Evolutionary conservation across 345 rosid species (phyloP).

Genomic region (Arabidopsis thaliana): TAIR10.1 NC_003070.9:361001-361500

Average conservation of each 20-base stretch:
- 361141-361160: slow-evolving; percentile 51
- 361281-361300: slow-evolving; percentile 59
- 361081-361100: slow-evolving; percentile 68
- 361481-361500: slow-evolving; percentile 62
- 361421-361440: slow-evolving; percentile 64
- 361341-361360: slow-evolving; percentile 58
- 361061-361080: slow-evolving; percentile 70
- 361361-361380: slow-evolving; percentile 62
- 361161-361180: slow-evolving; percentile 66
- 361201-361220: slow-evolving; percentile 57
- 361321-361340: slow-evolving; percentile 64
- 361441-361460: slow-evolving; percentile 63
- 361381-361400: slow-evolving; percentile 61
- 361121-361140: slow-evolving; percentile 54
- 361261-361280: slow-evolving; percentile 57
- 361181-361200: slow-evolving; percentile 57
- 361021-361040: slow-evolving; percentile 62
- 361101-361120: slow-evolving; percentile 64
- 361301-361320: slow-evolving; percentile 53
- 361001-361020: slow-evolving; percentile 58
- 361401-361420: slow-evolving; percentile 54
- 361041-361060: slow-evolving; percentile 55
- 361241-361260: slow-evolving; percentile 61
- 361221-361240: slow-evolving; percentile 59
- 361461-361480: slow-evolving; percentile 76